These are phyloP conservation scores for Botrytis byssoidea DNA, from an alignment of 2,329 filamentous ascomycete species.

Conservation along the genomic window DNA sequence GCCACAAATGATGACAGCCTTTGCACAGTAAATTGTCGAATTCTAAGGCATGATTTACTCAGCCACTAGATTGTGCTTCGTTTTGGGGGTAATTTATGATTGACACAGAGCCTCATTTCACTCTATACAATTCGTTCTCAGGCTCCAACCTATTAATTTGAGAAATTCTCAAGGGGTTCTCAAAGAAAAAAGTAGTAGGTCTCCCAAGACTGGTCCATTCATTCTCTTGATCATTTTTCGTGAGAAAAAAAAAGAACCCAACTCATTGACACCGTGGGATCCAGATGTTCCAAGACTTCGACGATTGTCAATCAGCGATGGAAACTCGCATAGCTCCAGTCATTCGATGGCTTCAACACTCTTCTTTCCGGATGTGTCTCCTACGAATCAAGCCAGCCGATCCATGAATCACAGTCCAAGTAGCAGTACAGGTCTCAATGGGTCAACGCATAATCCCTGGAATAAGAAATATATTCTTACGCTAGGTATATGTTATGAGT, in stretches of 20 bases:
- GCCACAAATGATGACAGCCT: not conserved
- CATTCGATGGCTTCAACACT: not conserved
- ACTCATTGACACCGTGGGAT: not conserved
- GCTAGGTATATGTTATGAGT: not conserved
- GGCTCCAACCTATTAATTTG: not conserved
- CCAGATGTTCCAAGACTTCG: not conserved
- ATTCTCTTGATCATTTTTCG: not conserved
- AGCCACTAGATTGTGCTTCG: not conserved
- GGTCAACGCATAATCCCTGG: not conserved
- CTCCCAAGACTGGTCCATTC: not conserved
- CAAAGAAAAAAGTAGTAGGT: not conserved
- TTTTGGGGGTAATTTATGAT: not conserved
- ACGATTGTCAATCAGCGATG: not conserved
- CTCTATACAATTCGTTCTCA: not conserved
- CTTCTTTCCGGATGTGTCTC: not conserved
- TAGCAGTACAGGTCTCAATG: not conserved
- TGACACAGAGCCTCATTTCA: conserved; percentile 1
- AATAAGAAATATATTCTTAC: not conserved
- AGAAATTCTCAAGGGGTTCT: no score
- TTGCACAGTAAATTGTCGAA: not conserved
- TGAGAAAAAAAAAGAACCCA: not conserved
- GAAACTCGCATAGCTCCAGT: not conserved
- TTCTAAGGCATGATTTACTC: not conserved
- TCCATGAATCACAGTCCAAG: not conserved
- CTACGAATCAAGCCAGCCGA: not conserved